Evolutionary conservation across 805 yeast species (phyloP).

Genomic region (Sugiyamaella chiloensis): DNA sequence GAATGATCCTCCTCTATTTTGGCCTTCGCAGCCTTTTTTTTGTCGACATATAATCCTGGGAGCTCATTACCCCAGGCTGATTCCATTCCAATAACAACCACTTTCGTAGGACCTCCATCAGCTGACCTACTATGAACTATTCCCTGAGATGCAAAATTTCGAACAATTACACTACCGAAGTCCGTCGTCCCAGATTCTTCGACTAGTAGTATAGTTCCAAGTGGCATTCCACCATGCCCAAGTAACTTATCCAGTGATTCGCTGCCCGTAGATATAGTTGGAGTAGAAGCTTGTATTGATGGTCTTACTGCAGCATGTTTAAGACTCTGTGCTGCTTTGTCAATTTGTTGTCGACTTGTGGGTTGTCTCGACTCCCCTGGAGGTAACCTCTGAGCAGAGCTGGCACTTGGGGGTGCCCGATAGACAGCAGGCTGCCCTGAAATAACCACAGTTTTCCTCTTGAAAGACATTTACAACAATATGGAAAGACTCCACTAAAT

Average conservation of each 20-base stretch:
- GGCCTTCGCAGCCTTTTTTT: conserved; percentile 36
- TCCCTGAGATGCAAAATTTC: conserved; percentile 76
- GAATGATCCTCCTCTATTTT: conserved; percentile 38
- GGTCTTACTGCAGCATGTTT: conserved; percentile 66
- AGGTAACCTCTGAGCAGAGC: neutral
- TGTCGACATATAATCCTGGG: conserved; percentile 74
- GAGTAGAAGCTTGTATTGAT: conserved; percentile 69
- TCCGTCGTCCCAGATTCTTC: conserved; percentile 90
- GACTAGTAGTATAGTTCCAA: conserved; percentile 65
- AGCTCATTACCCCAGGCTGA: conserved; percentile 61
- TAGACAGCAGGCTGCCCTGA: conserved; percentile 10
- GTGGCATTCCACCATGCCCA: conserved; percentile 81
- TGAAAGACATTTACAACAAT: conserved; percentile 26
- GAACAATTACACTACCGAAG: conserved; percentile 65
- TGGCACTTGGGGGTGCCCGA: conserved; percentile 1
- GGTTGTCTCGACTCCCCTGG: neutral
- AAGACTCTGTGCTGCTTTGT: neutral
- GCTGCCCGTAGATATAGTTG: conserved; percentile 78
- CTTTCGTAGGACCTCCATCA: conserved; percentile 43
- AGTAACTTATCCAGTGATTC: conserved; percentile 69
- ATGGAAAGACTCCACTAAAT: no score
- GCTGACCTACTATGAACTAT: conserved; percentile 54
- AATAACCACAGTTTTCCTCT: conserved; percentile 20
- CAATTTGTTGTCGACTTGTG: neutral
- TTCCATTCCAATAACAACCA: conserved; percentile 59